These are phyloP conservation scores for Trametes hirsuta DNA, from an alignment of 1,284 basidiomycete genomes.

Conservation along the genomic window DNA sequence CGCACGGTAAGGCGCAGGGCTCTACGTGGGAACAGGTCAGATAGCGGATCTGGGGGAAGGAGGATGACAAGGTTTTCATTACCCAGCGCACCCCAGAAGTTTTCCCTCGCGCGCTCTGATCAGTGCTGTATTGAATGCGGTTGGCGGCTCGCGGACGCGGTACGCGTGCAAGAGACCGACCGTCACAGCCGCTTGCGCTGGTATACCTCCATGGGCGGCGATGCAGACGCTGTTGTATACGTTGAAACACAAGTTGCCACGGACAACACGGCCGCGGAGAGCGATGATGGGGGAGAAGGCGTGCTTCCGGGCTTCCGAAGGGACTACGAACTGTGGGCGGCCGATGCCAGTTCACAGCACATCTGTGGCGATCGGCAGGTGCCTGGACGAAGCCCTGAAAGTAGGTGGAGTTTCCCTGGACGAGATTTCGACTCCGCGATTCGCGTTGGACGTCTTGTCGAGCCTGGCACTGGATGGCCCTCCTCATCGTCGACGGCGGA, in stretches of 20 bases:
- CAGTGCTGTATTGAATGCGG: constrained; percentile 16
- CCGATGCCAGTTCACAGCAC: constrained; percentile 3
- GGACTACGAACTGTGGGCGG: constrained; percentile 12
- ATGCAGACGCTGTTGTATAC: not conserved
- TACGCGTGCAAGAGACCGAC: not conserved
- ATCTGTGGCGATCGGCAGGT: constrained; percentile 17
- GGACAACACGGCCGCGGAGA: constrained; percentile 16
- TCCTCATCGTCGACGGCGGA: not conserved
- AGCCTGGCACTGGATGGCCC: not conserved
- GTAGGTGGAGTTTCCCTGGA: constrained; percentile 1
- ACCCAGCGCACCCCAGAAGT: constrained; percentile 26
- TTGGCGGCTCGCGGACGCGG: constrained; percentile 6
- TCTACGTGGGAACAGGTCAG: constrained; percentile 19
- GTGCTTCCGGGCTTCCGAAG: constrained; percentile 16
- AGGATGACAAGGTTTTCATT: constrained; percentile 27
- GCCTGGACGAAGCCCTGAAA: constrained; percentile 17
- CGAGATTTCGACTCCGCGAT: constrained; percentile 22
- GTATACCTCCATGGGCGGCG: not conserved
- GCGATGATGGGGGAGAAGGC: constrained; percentile 4
- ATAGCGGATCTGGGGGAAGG: constrained; percentile 13
- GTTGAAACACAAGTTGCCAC: not conserved
- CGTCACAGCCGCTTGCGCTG: not conserved
- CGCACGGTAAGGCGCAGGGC: constrained; percentile 5
- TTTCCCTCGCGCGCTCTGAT: constrained; percentile 21
- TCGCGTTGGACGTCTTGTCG: not conserved